Evolutionary conservation across 306 rosid genomes (phyloP).

Genomic region (Inga oerstediana): DNA sequence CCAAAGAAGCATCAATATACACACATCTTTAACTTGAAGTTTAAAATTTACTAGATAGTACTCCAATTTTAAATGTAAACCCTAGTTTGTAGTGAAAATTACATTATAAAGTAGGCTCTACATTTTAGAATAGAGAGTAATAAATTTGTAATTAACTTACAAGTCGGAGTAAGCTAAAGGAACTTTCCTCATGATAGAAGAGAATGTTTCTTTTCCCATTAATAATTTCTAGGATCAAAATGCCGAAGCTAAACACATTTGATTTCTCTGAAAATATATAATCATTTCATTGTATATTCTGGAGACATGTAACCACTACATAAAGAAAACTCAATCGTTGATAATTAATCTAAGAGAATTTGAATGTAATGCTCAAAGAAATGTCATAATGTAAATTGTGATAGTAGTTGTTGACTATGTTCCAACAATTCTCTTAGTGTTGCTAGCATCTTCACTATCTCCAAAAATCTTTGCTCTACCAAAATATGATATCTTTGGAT

Average conservation of each 20-base stretch:
- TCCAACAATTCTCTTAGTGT: not conserved
- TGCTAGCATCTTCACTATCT: not conserved
- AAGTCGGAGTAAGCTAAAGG: no score
- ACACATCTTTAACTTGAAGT: no score
- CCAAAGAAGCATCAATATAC: no score
- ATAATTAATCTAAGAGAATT: no score
- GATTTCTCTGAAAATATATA: not conserved
- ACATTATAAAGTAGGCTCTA: no score
- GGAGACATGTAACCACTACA: not conserved
- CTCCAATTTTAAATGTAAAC: no score
- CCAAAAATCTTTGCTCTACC: not conserved
- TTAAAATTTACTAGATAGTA: no score
- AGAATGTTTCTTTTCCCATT: not conserved
- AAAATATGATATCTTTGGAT: not conserved
- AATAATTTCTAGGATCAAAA: slow-evolving; percentile 1
- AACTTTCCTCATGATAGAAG: not conserved
- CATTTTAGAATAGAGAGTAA: no score
- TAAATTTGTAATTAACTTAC: no score
- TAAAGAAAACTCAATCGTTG: not conserved
- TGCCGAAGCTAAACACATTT: not conserved
- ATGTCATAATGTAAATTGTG: not conserved
- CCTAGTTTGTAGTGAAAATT: no score
- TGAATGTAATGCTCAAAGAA: no score
- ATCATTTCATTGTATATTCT: not conserved
- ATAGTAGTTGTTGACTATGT: not conserved